Conservation (phyloP, 805 yeast genomes). For the Kuraishia cidri region DNA sequence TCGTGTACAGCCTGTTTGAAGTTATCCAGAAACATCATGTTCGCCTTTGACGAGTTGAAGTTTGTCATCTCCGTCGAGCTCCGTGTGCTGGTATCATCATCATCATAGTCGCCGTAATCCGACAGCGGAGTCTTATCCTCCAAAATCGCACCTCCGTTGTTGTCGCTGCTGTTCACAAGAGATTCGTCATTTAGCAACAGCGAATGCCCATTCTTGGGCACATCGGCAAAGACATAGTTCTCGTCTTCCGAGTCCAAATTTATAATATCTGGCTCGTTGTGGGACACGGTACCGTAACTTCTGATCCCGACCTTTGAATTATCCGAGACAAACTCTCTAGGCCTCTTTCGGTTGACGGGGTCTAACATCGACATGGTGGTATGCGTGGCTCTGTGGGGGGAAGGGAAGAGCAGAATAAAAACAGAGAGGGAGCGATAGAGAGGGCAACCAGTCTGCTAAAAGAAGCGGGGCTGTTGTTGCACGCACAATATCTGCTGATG, state of each 20-base stretch:
- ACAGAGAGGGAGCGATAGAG: not conserved
- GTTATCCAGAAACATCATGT: not conserved
- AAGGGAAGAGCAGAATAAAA: not conserved
- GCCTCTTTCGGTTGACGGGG: constrained; percentile 24
- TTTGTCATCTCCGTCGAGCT: not conserved
- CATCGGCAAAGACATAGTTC: constrained; percentile 18
- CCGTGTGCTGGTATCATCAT: not conserved
- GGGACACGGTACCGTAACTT: not conserved
- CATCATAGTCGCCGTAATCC: not conserved
- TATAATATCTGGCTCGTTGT: constrained; percentile 18
- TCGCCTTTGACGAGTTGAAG: not conserved
- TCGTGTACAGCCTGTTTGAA: not conserved
- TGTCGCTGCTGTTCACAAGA: too few relatives aligned
- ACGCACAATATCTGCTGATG: too few relatives aligned
- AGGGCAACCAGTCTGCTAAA: too few relatives aligned
- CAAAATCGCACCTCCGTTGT: too few relatives aligned
- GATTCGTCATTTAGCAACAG: not conserved
- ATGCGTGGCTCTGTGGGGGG: constrained; percentile 2
- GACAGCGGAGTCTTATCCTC: constrained; percentile 1
- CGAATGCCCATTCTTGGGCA: constrained; percentile 1
- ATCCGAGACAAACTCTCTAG: constrained; percentile 15
- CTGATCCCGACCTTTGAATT: not conserved
- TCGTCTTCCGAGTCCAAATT: constrained; percentile 33
- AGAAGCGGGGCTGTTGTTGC: too few relatives aligned
- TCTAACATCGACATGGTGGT: constrained; percentile 14